Conservation (phyloP, 306 rosid species). For the Lathyrus oleraceus region DNA sequence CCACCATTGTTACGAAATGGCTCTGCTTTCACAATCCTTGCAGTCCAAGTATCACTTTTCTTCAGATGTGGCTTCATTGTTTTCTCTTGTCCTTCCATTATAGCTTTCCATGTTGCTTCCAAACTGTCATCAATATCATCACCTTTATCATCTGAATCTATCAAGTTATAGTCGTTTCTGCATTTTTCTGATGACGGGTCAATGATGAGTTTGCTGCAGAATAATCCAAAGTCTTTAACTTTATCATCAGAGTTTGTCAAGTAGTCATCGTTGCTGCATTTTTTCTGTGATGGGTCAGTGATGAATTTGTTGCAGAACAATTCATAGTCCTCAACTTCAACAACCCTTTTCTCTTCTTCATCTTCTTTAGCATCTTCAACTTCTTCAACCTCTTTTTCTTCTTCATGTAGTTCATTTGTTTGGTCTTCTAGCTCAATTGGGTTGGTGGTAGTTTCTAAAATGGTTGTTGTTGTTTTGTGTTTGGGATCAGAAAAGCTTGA, state of each 20-base stretch:
- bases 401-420: conserved; percentile 28
- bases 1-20: conserved; percentile 27
- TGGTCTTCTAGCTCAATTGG: conserved; percentile 28
- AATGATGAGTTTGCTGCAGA: conserved; percentile 12
- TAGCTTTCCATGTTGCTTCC: conserved; percentile 49
- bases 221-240: conserved; percentile 22
- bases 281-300: conserved; percentile 35
- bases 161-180: conserved; percentile 25
- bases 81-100: conserved; percentile 46
- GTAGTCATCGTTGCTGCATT: conserved; percentile 18
- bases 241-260: conserved; percentile 30
- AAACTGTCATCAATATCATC: conserved; percentile 39
- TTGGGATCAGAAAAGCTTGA: conserved; percentile 44
- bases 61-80: conserved; percentile 37
- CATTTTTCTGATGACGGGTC: conserved; percentile 37
- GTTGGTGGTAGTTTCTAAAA: conserved; percentile 10
- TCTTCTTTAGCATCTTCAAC: conserved; percentile 7
- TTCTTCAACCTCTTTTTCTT: conserved; percentile 23
- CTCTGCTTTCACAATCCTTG: conserved; percentile 46
- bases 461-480: neutral
- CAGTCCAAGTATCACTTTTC: conserved; percentile 54
- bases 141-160: conserved; percentile 32
- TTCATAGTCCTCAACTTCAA: conserved; percentile 2
- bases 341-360: conserved; percentile 17
- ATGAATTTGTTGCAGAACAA: conserved; percentile 26